A percentile compares a stretch with the other conserved stretches of the same genome.
Evolutionary conservation across 768 basidiomycete genomes (phyloP).

Genomic region (Tylopilus intermedius): DNA sequence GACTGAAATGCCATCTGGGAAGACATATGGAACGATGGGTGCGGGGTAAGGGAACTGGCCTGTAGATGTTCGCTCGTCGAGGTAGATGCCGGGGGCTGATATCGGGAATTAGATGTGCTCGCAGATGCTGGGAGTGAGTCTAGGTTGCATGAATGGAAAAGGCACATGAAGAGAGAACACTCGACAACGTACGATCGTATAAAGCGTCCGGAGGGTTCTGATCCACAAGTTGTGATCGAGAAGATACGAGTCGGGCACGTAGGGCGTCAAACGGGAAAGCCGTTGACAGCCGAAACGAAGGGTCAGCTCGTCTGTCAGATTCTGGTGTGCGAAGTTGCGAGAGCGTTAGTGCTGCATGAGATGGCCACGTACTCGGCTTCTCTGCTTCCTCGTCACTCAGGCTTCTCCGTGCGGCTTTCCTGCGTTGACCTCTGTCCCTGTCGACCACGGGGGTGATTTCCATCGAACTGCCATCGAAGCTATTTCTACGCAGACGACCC

Average conservation of each 20-base stretch:
- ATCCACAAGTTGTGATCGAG: conserved; percentile 36
- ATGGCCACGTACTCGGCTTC: conserved; percentile 42
- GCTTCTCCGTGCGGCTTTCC: conserved; percentile 48
- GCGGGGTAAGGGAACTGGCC: conserved; percentile 51
- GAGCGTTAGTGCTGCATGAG: conserved; percentile 7
- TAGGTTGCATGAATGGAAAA: conserved; percentile 8
- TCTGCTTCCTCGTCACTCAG: conserved; percentile 67
- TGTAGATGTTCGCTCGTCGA: conserved; percentile 41
- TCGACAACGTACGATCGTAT: conserved; percentile 34
- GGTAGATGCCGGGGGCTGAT: conserved; percentile 25
- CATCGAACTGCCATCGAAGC: conserved; percentile 55
- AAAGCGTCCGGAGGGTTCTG: conserved; percentile 29
- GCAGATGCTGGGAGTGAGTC: conserved; percentile 16
- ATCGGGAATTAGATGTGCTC: conserved; percentile 10
- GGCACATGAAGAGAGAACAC: background rate
- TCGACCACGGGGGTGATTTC: conserved; percentile 47
- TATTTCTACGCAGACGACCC: conserved; percentile 46
- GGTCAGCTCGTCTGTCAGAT: conserved; percentile 24
- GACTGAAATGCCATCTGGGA: conserved; percentile 48
- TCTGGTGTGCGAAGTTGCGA: conserved; percentile 15
- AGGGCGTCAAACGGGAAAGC: conserved; percentile 45
- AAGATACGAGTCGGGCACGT: conserved; percentile 41
- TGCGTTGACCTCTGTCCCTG: conserved; percentile 39
- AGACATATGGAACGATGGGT: conserved; percentile 50
- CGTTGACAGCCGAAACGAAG: conserved; percentile 40